Conservation (phyloP, 2,329 filamentous ascomycete genomes). For the Nothopassalora personata region DNA sequence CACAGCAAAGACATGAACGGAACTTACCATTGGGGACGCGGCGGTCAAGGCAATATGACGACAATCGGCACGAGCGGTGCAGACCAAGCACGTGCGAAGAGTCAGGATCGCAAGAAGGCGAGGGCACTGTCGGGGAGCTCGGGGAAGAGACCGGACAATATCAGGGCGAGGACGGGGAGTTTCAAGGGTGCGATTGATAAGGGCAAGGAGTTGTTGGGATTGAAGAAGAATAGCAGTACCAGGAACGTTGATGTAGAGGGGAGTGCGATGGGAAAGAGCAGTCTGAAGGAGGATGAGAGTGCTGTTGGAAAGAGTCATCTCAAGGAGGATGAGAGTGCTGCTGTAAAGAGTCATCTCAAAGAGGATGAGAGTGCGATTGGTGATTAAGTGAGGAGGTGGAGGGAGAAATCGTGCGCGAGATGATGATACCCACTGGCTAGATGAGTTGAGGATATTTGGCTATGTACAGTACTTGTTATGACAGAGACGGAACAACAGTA, state of each 20-base stretch:
- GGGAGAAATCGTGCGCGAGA: neutral
- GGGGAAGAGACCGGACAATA: conserved; percentile 2
- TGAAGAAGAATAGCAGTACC: conserved; percentile 35
- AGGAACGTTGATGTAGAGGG: neutral
- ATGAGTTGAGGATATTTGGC: neutral
- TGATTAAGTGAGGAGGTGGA: conserved; percentile 25
- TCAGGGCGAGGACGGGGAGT: conserved; percentile 20
- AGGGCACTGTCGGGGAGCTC: conserved; percentile 27
- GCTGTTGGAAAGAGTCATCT: conserved; percentile 3
- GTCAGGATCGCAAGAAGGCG: conserved; percentile 30
- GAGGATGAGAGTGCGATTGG: conserved; percentile 15
- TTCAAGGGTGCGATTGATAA: conserved; percentile 47
- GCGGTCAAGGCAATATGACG: conserved; percentile 66
- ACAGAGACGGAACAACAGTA: conserved; percentile 50
- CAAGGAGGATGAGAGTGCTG: no score
- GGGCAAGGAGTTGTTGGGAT: conserved; percentile 48
- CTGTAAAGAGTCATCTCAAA: neutral
- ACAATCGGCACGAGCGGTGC: conserved; percentile 40
- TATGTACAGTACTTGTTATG: neutral
- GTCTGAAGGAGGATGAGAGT: conserved; percentile 9
- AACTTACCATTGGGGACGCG: conserved; percentile 64
- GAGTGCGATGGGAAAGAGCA: neutral
- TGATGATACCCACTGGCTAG: neutral
- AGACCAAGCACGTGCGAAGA: conserved; percentile 26
- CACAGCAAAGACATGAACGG: conserved; percentile 53